Evolutionary conservation across 2,329 filamentous ascomycete genomes (phyloP).

Genomic region (Xylaria digitata): DNA sequence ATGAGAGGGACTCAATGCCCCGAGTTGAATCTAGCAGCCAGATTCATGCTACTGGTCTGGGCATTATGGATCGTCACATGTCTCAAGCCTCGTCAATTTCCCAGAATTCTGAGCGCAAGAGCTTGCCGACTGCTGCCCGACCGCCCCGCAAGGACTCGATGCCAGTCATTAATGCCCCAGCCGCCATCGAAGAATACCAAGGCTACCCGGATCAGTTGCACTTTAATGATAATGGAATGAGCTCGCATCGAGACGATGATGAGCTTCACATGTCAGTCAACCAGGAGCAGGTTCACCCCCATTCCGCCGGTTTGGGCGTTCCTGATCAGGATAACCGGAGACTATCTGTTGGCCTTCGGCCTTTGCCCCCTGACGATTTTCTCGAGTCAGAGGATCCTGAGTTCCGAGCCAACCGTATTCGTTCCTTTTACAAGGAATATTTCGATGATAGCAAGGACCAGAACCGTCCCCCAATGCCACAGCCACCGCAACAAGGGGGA

Average conservation of each 20-base stretch:
- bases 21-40: conserved; percentile 31
- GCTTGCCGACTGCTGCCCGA: conserved; percentile 48
- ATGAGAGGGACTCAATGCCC: conserved; percentile 42
- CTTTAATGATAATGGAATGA: conserved; percentile 40
- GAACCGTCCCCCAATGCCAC: conserved; percentile 37
- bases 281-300: conserved; percentile 45
- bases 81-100: conserved; percentile 40
- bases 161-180: conserved; percentile 46
- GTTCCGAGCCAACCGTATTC: conserved; percentile 92
- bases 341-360: conserved; percentile 79
- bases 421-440: conserved; percentile 99
- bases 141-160: conserved; percentile 52
- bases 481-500: conserved; percentile 34
- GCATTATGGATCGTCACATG: conserved; percentile 42
- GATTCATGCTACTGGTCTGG: conserved; percentile 37
- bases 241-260: conserved; percentile 49
- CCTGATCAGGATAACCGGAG: conserved; percentile 67
- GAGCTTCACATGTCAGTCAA: conserved; percentile 39
- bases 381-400: conserved; percentile 88
- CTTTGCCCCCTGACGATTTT: conserved; percentile 86
- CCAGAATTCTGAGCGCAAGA: conserved; percentile 44
- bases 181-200: conserved; percentile 42
- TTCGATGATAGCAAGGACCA: conserved; percentile 78
- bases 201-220: conserved; percentile 44
- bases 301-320: conserved; percentile 60